Evolutionary conservation across 116 monocot genomes (phyloP), one percentile per base, ranked within the genome.

Genomic region (Cymodocea nodosa): DNA sequence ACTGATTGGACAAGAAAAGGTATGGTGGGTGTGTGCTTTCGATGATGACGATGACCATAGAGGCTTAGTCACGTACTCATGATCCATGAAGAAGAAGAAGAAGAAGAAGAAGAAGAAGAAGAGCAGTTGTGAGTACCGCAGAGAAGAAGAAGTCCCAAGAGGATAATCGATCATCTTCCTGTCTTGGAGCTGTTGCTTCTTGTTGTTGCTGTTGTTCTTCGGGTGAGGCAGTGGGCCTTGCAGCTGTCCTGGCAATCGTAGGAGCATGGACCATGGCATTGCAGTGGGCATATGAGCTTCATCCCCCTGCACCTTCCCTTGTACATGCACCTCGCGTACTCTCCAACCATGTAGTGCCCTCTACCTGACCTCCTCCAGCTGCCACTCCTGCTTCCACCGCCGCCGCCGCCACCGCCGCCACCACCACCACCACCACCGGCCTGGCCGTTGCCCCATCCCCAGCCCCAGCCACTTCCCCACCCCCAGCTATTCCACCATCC

Each of bases 201-300:
- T n/a, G n/a, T n/a, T n/a, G n/a, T n/a, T n/a, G n/a, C n/a, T n/a
- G n/a, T n/a, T n/a, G 30, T 44, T 44, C 44, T 2, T 2, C 44
- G 3, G 24, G 6, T 56, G 34, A 34, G 36, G 77, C 93, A 93
- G 66, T 85, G 82, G 25, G 93, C 89, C 61, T 65, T 83, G 82
- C 93, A 93, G 52, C 80, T 89, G 60, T 69, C 65, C 37, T 84
- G 76, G 56, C 89, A 93, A 70, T 93, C 89, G 62, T 93, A 93
- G 74, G 86, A 78, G 68, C 93, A 93, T 18, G 89, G 85, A 0
- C 89, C 89, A 35, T 86, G 70, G 68, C 93, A 93, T 50, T 89
- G 93, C 65, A 93, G 62, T 16, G 93, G 93, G 70, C 93, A 93
- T 4, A 89, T 68, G 59, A 93, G 75, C 73, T 73, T 68, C 89